These are phyloP conservation scores for Ophiostoma populinum DNA, from an alignment of 2,329 filamentous ascomycete species.

Conservation along the genomic window DNA sequence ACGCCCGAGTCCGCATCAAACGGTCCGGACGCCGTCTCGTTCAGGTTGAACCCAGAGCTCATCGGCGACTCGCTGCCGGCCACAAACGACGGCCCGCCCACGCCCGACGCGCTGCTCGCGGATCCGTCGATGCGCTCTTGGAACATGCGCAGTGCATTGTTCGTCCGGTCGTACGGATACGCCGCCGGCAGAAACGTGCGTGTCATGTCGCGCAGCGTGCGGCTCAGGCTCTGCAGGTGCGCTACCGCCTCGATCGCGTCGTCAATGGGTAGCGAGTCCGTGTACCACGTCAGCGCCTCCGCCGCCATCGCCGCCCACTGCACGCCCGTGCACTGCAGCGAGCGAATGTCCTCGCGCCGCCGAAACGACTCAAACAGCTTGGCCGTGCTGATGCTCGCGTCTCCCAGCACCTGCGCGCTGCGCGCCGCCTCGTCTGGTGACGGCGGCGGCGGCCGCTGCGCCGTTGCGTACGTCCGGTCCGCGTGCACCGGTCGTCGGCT, in stretches of 20 bases:
- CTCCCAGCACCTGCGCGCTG: slow-evolving; percentile 1
- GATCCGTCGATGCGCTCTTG: slow-evolving; percentile 5
- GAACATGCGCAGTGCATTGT: slow-evolving; percentile 3
- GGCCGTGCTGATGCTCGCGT: slow-evolving; percentile 5
- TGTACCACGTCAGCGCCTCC: slow-evolving; percentile 5
- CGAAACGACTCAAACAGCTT: slow-evolving; percentile 7
- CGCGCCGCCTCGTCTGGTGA: not conserved
- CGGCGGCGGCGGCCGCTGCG: not conserved
- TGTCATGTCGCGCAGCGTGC: slow-evolving; percentile 8
- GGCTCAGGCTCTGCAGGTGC: slow-evolving; percentile 5
- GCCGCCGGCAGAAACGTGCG: slow-evolving; percentile 6
- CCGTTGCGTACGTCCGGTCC: too few relatives aligned
- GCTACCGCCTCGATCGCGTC: slow-evolving; percentile 6
- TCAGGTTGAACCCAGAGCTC: not conserved
- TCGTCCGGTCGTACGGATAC: slow-evolving; percentile 2
- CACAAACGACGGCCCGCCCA: not conserved
- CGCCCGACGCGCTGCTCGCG: not conserved
- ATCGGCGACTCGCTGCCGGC: not conserved
- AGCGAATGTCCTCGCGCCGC: slow-evolving; percentile 5
- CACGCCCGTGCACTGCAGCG: slow-evolving; percentile 7
- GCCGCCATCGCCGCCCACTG: slow-evolving; percentile 8
- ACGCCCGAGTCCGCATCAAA: not conserved
- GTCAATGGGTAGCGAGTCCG: slow-evolving; percentile 7
- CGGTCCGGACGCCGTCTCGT: not conserved
- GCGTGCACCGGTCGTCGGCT: not conserved